Evolutionary conservation across 2,329 filamentous ascomycete species (phyloP).

Genomic region (Colletotrichum liriopes): DNA sequence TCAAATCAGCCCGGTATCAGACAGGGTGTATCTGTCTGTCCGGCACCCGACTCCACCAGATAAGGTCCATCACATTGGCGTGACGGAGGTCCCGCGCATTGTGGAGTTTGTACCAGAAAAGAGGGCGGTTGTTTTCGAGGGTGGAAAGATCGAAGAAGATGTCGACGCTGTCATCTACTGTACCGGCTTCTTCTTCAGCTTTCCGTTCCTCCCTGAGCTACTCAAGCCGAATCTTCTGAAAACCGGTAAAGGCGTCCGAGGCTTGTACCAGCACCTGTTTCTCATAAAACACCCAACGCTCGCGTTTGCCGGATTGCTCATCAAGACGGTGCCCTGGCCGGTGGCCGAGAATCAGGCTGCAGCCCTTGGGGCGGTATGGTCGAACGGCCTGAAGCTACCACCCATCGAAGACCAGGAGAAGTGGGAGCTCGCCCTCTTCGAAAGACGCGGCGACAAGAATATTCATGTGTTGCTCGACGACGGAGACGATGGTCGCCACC

Average conservation of each 20-base stretch:
- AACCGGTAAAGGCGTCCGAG: slow-evolving; percentile 78
- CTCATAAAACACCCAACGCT: slow-evolving; percentile 83
- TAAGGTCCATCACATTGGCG: slow-evolving; percentile 61
- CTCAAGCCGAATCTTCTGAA: slow-evolving; percentile 70
- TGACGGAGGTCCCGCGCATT: slow-evolving; percentile 72
- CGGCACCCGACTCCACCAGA: slow-evolving; percentile 65
- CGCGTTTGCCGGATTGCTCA: slow-evolving; percentile 81
- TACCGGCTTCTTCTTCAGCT: slow-evolving; percentile 86
- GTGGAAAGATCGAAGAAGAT: slow-evolving; percentile 73
- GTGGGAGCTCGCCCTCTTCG: slow-evolving; percentile 78
- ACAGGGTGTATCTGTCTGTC: slow-evolving; percentile 77
- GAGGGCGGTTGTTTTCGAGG: slow-evolving; percentile 75
- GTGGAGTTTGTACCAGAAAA: slow-evolving; percentile 67
- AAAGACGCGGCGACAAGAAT: slow-evolving; percentile 54
- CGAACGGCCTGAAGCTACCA: slow-evolving; percentile 78
- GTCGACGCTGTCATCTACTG: slow-evolving; percentile 84
- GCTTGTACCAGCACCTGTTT: slow-evolving; percentile 86
- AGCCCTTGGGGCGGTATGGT: slow-evolving; percentile 83
- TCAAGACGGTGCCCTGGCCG: slow-evolving; percentile 91
- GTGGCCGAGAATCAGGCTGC: slow-evolving; percentile 85
- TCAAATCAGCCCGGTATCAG: slow-evolving; percentile 76
- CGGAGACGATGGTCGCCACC: slow-evolving; percentile 77
- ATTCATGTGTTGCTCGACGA: slow-evolving; percentile 64
- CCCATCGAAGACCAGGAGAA: slow-evolving; percentile 73
- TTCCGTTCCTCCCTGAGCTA: slow-evolving; percentile 72